Evolutionary conservation across 495 filamentous ascomycete species (phyloP).

Genomic region (Hypoxylon crocopeplum): DNA sequence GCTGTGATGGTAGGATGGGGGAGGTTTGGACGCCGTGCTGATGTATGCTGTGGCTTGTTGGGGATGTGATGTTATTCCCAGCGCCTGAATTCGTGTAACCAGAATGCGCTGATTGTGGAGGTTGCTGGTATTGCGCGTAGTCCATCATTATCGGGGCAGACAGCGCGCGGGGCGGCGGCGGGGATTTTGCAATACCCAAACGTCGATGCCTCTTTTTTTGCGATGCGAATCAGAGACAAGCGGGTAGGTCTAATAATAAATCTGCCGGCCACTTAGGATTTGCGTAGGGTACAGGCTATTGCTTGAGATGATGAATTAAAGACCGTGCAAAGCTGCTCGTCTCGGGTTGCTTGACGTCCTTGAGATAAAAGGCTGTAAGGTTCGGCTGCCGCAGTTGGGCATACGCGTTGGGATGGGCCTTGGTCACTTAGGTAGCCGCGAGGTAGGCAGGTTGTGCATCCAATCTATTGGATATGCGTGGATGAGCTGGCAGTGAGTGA

Average conservation of each 20-base stretch:
- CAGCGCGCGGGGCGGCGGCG: constrained; percentile 41
- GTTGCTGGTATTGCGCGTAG: constrained; percentile 72
- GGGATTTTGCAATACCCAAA: constrained; percentile 39
- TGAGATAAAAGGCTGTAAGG: constrained; percentile 42
- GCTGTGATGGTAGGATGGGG: constrained; percentile 67
- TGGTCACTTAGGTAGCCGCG: constrained; percentile 56
- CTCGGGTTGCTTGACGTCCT: constrained; percentile 36
- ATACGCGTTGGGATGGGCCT: constrained; percentile 49
- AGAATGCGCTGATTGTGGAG: constrained; percentile 63
- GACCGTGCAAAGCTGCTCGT: constrained; percentile 39
- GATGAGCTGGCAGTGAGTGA: constrained; percentile 64
- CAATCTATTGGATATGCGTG: constrained; percentile 64
- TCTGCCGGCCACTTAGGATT: constrained; percentile 31
- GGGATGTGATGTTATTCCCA: constrained; percentile 67
- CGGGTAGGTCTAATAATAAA: constrained; percentile 30
- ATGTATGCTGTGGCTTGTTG: constrained; percentile 61
- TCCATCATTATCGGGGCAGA: constrained; percentile 65
- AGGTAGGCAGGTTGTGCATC: constrained; percentile 59
- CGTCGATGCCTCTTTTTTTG: constrained; percentile 31
- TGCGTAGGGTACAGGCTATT: constrained; percentile 31
- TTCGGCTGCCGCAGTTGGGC: constrained; percentile 50
- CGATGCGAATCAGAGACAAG: constrained; percentile 39
- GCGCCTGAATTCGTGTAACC: constrained; percentile 60
- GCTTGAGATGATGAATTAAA: constrained; percentile 40
- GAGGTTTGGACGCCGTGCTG: constrained; percentile 65